These are phyloP conservation scores for Pichia sporocuriosa DNA, from an alignment of 805 yeast genomes.

Conservation along the genomic window DNA sequence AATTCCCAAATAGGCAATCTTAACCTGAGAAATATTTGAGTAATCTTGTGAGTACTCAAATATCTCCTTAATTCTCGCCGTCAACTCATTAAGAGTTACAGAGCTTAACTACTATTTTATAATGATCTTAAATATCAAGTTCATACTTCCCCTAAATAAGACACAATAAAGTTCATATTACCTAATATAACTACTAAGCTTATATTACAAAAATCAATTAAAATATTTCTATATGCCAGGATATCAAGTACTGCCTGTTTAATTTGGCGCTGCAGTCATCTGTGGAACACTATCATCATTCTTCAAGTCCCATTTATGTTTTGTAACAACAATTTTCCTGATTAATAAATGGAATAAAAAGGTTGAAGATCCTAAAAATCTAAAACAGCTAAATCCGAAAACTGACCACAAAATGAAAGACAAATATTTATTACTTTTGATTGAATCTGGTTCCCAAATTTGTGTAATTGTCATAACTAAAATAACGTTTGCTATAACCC, in stretches of 20 bases:
- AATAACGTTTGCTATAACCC: conserved; percentile 81
- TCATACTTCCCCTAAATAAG: no score
- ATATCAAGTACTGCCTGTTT: neutral
- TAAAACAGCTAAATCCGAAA: conserved; percentile 71
- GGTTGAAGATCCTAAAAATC: conserved; percentile 75
- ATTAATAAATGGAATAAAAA: conserved; percentile 46
- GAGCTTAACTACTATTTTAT: no score
- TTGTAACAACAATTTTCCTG: conserved; percentile 27
- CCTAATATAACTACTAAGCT: no score
- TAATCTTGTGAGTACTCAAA: no score
- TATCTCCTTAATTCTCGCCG: no score
- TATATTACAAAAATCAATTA: no score
- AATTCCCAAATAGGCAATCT: no score
- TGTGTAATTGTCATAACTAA: conserved; percentile 85
- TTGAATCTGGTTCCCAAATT: conserved; percentile 62
- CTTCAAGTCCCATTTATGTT: conserved; percentile 28
- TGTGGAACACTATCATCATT: conserved; percentile 16
- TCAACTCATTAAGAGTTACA: no score
- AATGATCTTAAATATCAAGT: no score
- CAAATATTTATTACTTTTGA: conserved; percentile 65
- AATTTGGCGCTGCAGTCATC: conserved; percentile 14
- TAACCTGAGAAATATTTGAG: no score
- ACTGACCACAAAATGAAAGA: conserved; percentile 89
- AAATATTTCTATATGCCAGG: no score
- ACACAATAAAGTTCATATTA: no score